Percentiles rank a stretch among this genome's conserved stretches.
Evolutionary conservation across 176 grass and related monocot genomes (phyloP).

Genomic region (Guadua angustifolia): DNA sequence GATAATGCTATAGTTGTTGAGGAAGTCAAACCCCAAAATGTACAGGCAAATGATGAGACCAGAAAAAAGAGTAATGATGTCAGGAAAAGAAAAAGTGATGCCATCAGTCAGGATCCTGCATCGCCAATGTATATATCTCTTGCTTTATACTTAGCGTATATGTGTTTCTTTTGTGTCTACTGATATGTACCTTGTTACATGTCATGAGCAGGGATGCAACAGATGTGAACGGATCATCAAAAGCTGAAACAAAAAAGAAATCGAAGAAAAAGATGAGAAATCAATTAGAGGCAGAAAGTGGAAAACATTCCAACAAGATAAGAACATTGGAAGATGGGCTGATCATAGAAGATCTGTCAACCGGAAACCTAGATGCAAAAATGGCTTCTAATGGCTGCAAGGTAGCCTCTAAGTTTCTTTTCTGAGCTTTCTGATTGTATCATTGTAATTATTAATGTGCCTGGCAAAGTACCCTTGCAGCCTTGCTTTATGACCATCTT

Average conservation of each 20-base stretch:
- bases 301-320: conserved; percentile 48
- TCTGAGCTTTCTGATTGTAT: conserved; percentile 16
- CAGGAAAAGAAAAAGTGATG: conserved; percentile 50
- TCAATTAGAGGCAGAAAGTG: conserved; percentile 30
- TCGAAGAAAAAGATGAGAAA: conserved; percentile 59
- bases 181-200: conserved; percentile 20
- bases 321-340: conserved; percentile 74
- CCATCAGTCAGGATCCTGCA: conserved; percentile 43
- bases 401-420: conserved; percentile 39
- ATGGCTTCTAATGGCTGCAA: conserved; percentile 73
- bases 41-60: conserved; percentile 3
- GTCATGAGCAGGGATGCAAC: conserved; percentile 44
- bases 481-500: neutral
- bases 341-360: conserved; percentile 79
- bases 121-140: conserved; percentile 40
- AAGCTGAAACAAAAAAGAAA: conserved; percentile 62
- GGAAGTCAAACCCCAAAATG: conserved; percentile 16
- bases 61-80: conserved; percentile 13
- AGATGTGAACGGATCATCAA: conserved; percentile 24
- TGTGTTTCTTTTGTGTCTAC: neutral
- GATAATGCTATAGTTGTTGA: conserved; percentile 37
- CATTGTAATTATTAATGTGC: conserved; percentile 9
- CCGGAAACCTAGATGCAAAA: conserved; percentile 65
- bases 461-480: neutral
- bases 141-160: conserved; percentile 13